A percentile compares a stretch with the other conserved stretches of the same genome.
Evolutionary conservation across 352 stramenopile genomes (phyloP).

Genomic region (Blastocystis sp.): DNA sequence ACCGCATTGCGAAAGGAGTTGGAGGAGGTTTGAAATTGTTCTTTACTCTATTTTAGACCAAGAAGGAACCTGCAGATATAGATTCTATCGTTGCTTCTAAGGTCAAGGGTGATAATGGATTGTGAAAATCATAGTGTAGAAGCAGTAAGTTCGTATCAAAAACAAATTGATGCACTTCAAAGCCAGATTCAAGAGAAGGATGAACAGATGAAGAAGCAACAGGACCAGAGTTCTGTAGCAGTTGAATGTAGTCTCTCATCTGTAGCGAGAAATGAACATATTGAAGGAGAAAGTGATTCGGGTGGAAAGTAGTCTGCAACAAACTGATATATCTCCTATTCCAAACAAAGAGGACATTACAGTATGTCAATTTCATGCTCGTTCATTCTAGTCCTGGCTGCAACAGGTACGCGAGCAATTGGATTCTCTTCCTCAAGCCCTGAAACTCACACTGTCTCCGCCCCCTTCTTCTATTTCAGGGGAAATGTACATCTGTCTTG

Average conservation of each 20-base stretch:
- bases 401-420: not conserved
- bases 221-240: not conserved
- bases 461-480: not conserved
- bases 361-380: not conserved
- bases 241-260: not conserved
- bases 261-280: not conserved
- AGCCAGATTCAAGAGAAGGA: not conserved
- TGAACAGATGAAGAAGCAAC: constrained; percentile 1
- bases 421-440: not conserved
- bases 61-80: not conserved
- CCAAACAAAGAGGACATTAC: not conserved
- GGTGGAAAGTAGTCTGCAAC: constrained; percentile 28
- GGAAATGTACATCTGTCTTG: constrained; percentile 28
- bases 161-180: not conserved
- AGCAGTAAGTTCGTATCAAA: not conserved
- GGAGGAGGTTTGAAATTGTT: not conserved
- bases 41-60: not conserved
- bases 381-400: constrained; percentile 14
- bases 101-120: not conserved
- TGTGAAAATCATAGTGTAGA: not conserved
- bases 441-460: not conserved
- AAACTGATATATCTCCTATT: not conserved
- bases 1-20: not conserved
- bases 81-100: not conserved
- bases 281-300: not conserved